These are phyloP conservation scores for Hypoxylon sp. DNA, from an alignment of 2,329 filamentous ascomycete genomes.

Conservation along the genomic window DNA sequence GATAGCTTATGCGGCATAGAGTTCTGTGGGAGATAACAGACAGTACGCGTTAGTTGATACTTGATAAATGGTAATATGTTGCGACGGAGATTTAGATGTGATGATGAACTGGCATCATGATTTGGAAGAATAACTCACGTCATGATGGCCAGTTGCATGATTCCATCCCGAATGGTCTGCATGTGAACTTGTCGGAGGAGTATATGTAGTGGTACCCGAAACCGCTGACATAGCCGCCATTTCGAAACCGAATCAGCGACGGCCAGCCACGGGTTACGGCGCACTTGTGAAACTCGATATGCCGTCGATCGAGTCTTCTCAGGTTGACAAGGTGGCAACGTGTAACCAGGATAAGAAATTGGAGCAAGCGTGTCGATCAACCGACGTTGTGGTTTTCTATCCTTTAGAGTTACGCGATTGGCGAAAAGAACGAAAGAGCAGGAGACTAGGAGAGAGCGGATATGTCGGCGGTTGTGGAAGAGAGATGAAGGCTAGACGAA, in stretches of 20 bases:
- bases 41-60: conserved; percentile 18
- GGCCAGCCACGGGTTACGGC: conserved; percentile 36
- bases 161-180: conserved; percentile 57
- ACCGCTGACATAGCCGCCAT: conserved; percentile 65
- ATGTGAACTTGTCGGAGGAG: conserved; percentile 59
- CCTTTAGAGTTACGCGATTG: conserved; percentile 13
- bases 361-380: conserved; percentile 9
- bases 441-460: not conserved
- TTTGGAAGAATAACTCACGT: conserved; percentile 41
- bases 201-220: conserved; percentile 58
- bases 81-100: not conserved
- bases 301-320: conserved; percentile 28
- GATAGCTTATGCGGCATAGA: conserved; percentile 40
- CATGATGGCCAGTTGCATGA: conserved; percentile 38
- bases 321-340: conserved; percentile 11
- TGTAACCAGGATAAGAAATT: conserved; percentile 16
- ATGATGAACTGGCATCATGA: not conserved
- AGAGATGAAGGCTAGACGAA: conserved; percentile 14
- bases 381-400: conserved; percentile 1
- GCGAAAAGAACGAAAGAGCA: conserved; percentile 1
- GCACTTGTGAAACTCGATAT: conserved; percentile 30
- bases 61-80: not conserved
- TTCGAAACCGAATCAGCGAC: conserved; percentile 32
- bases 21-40: conserved; percentile 30
- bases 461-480: conserved; percentile 3